Conservation (phyloP, 1,139 yeast genomes). For the Debaryomyces nepalensis region DNA sequence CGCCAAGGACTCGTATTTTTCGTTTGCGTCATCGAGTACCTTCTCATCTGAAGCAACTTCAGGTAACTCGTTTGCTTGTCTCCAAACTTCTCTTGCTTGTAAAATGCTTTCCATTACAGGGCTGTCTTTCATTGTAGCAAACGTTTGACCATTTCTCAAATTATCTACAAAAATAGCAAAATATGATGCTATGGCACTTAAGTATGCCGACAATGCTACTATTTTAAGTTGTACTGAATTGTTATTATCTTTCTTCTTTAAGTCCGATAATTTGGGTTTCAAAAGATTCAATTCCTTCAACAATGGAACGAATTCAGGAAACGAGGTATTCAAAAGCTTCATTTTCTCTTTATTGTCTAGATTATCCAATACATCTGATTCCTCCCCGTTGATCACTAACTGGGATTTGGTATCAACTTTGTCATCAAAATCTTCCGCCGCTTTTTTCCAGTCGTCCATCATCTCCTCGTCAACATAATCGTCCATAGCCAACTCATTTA, state of each 20-base stretch:
- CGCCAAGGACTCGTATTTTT: conserved; percentile 15
- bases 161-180: conserved; percentile 70
- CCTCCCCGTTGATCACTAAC: conserved; percentile 31
- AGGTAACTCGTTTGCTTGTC: conserved; percentile 65
- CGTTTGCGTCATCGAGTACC: conserved; percentile 16
- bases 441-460: conserved; percentile 69
- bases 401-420: conserved; percentile 23
- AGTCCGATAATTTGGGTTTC: conserved; percentile 42
- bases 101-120: conserved; percentile 87
- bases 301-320: conserved; percentile 86
- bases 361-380: conserved; percentile 36
- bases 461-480: conserved; percentile 87
- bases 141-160: conserved; percentile 56
- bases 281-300: conserved; percentile 63
- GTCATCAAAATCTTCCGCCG: conserved; percentile 39
- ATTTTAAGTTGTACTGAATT: conserved; percentile 54
- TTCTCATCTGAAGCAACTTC: conserved; percentile 21
- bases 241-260: conserved; percentile 32
- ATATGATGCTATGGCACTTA: conserved; percentile 75
- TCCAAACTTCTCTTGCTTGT: conserved; percentile 86
- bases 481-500: conserved; percentile 76
- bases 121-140: conserved; percentile 75
- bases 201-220: conserved; percentile 74
- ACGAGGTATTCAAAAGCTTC: conserved; percentile 56
- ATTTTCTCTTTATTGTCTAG: conserved; percentile 50